Conservation (phyloP, 169 alveolate species). For the Cryptosporidium sp. region DNA sequence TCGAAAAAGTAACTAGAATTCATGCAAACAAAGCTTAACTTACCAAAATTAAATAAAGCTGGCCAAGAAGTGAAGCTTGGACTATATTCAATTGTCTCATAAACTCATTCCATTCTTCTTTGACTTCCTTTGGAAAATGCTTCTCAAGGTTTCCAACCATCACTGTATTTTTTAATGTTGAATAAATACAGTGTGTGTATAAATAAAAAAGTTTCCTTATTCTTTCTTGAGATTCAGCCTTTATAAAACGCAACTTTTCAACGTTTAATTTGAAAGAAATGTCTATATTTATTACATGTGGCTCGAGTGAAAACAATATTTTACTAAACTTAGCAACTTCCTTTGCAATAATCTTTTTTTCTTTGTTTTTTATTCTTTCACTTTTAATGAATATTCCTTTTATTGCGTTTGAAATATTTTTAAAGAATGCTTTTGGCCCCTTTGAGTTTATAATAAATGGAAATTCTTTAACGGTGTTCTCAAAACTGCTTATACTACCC, state of each 20-base stretch:
- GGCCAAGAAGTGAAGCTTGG: slow-evolving; percentile 18
- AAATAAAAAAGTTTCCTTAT: slow-evolving; percentile 35
- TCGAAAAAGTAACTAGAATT: background rate
- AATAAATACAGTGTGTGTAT: slow-evolving; percentile 51
- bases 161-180: slow-evolving; percentile 31
- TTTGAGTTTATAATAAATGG: background rate
- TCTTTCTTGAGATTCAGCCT: slow-evolving; percentile 13
- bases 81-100: slow-evolving; percentile 15
- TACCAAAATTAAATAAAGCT: slow-evolving; percentile 28
- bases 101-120: slow-evolving; percentile 43
- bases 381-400: slow-evolving; percentile 38
- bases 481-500: slow-evolving; percentile 4
- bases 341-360: slow-evolving; percentile 1
- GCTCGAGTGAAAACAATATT: slow-evolving; percentile 12
- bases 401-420: background rate
- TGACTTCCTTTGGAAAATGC: slow-evolving; percentile 9
- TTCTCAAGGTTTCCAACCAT: slow-evolving; percentile 3
- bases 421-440: background rate
- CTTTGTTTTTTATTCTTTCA: slow-evolving; percentile 27
- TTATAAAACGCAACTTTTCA: slow-evolving; percentile 32
- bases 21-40: background rate
- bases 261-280: slow-evolving; percentile 42
- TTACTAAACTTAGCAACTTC: slow-evolving; percentile 15
- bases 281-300: slow-evolving; percentile 28
- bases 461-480: background rate